These are phyloP conservation scores for Alternaria conjuncta DNA, from an alignment of 2,329 filamentous ascomycete genomes.

Conservation along the genomic window DNA sequence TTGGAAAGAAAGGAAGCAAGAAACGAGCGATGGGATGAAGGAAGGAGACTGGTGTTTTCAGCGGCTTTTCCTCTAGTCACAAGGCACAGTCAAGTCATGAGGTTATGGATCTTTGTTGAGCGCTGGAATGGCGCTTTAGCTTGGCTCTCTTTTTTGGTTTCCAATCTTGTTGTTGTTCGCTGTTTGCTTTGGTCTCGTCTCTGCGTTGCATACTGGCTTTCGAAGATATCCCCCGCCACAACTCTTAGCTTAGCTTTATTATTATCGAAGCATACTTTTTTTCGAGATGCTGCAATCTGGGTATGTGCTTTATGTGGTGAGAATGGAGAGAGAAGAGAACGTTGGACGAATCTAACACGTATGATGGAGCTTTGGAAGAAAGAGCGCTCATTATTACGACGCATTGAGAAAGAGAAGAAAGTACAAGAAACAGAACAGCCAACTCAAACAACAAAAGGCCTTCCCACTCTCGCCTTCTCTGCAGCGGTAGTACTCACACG, in stretches of 20 bases:
- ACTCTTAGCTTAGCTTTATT: conserved; percentile 11
- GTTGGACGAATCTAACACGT: background rate
- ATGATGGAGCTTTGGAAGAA: background rate
- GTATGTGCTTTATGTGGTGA: background rate
- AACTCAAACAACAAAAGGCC: conserved; percentile 19
- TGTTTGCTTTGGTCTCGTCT: background rate
- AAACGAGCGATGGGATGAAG: background rate
- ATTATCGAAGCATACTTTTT: background rate
- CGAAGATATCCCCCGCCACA: conserved; percentile 16
- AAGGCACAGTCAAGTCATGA: background rate
- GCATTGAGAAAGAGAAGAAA: background rate
- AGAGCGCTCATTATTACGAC: background rate
- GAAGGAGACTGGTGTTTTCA: background rate
- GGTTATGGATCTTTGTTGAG: conserved; percentile 1
- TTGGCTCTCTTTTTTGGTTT: background rate
- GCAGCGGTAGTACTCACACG: background rate
- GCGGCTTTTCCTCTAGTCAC: background rate
- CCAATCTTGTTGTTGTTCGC: background rate
- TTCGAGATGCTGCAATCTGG: background rate
- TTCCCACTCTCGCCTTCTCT: conserved; percentile 5
- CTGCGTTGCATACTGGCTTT: conserved; percentile 10
- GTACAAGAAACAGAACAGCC: background rate
- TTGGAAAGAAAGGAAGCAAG: background rate
- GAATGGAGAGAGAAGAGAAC: background rate
- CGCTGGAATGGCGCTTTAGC: background rate